Conservation (phyloP, 2,329 filamentous ascomycete genomes). For the Metarhizium humberi region DNA sequence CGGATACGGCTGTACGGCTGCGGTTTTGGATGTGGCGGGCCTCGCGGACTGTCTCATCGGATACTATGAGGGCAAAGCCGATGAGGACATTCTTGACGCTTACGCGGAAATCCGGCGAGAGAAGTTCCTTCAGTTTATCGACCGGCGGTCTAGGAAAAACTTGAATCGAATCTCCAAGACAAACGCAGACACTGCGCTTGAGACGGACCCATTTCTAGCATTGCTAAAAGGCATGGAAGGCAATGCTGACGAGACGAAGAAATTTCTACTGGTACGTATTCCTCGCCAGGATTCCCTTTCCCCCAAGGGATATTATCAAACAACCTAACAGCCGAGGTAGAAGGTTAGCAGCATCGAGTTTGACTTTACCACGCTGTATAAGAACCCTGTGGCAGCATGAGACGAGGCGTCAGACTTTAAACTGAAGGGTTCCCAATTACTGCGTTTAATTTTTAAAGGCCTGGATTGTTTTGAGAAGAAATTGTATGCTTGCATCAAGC, state of each 20-base stretch:
- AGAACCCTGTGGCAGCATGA: not conserved
- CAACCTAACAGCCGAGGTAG: not conserved
- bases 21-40: conserved; percentile 36
- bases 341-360: conserved; percentile 9
- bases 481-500: too few relatives aligned
- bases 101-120: conserved; percentile 25
- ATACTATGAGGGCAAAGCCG: conserved; percentile 26
- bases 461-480: too few relatives aligned
- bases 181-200: not conserved
- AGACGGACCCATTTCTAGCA: conserved; percentile 4
- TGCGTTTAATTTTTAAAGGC: too few relatives aligned
- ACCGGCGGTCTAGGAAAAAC: conserved; percentile 7
- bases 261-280: conserved; percentile 5
- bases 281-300: not conserved
- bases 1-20: conserved; percentile 39
- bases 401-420: not conserved
- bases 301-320: not conserved
- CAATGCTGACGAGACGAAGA: conserved; percentile 4
- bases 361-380: conserved; percentile 7
- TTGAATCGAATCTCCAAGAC: conserved; percentile 3
- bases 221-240: conserved; percentile 7
- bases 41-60: conserved; percentile 36
- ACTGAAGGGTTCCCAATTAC: not conserved
- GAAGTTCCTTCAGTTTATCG: conserved; percentile 18
- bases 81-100: conserved; percentile 30